A percentile compares a stretch with the other conserved stretches of the same genome.
Conservation (phyloP, 1,284 basidiomycete species). For the Austroboletus niveus region DNA sequence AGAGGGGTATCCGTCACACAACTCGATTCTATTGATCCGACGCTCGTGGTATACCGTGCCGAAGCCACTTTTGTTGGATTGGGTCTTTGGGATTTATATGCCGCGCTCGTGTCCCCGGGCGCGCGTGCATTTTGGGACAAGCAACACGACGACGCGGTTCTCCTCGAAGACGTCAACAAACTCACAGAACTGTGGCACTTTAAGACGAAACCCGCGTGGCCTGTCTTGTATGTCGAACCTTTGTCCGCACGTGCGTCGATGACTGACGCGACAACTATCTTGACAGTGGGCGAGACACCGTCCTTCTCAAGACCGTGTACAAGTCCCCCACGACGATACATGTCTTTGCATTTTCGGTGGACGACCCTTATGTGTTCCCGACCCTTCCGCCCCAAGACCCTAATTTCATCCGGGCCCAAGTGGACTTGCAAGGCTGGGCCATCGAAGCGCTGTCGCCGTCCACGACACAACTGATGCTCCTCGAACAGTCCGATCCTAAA, state of each 20-base stretch:
- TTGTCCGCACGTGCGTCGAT: constrained; percentile 3
- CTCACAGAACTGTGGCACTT: constrained; percentile 91
- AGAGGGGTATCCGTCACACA: constrained; percentile 93
- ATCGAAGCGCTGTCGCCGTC: constrained; percentile 95
- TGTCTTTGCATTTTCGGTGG: constrained; percentile 93
- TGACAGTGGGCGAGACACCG: constrained; percentile 81
- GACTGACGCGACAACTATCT: constrained; percentile 3
- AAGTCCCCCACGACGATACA: constrained; percentile 96
- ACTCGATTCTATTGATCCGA: constrained; percentile 96
- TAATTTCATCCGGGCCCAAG: constrained; percentile 87
- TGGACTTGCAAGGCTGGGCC: constrained; percentile 96
- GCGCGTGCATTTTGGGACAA: constrained; percentile 88
- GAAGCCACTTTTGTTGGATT: constrained; percentile 98
- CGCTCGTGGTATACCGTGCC: constrained; percentile 92
- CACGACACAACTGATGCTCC: constrained; percentile 89
- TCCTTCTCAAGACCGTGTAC: constrained; percentile 93
- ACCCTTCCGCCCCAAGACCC: constrained; percentile 70
- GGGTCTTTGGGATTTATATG: constrained; percentile 94
- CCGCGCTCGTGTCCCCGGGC: constrained; percentile 82
- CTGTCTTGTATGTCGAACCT: constrained; percentile 68
- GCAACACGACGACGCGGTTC: constrained; percentile 78
- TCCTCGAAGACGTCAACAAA: constrained; percentile 91
- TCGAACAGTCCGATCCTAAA: constrained; percentile 97
- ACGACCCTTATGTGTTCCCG: constrained; percentile 86
- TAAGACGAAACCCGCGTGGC: constrained; percentile 88